A percentile compares a stretch with the other conserved stretches of the same genome.
phyloP scores from a whole-genome alignment of 805 yeast species.

The Priceomyces haplophilus region DNA sequence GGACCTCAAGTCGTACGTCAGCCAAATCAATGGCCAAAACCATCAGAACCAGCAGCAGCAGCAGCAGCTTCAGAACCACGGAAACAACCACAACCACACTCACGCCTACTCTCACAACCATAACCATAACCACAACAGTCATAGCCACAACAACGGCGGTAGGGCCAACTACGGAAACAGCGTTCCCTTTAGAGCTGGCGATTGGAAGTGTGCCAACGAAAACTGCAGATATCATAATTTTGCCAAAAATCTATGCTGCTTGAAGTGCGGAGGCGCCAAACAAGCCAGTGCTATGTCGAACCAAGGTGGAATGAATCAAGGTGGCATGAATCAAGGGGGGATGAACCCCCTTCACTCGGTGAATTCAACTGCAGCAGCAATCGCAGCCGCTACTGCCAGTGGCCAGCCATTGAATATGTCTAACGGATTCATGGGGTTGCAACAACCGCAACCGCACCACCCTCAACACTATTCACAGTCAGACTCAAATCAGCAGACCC shows the following conservation, averaged over 20 bases:
- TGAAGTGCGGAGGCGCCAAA: constrained; percentile 81
- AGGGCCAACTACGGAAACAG: constrained; percentile 31
- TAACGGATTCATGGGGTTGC: constrained; percentile 29
- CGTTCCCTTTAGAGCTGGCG: constrained; percentile 96
- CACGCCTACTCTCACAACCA: too few species aligned
- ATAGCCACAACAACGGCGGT: constrained; percentile 13
- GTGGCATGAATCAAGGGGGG: constrained; percentile 10
- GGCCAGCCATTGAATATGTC: constrained; percentile 43
- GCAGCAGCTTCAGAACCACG: constrained; percentile 11
- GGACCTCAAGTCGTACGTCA: constrained; percentile 2
- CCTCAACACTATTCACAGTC: constrained; percentile 6
- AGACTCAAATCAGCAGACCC: constrained; percentile 7
- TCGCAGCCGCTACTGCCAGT: constrained; percentile 47
- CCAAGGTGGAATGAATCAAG: too few species aligned
- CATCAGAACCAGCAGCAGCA: constrained; percentile 3
- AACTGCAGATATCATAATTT: constrained; percentile 85
- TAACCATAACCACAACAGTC: constrained; percentile 11
- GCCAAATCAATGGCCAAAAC: constrained; percentile 4
- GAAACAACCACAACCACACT: constrained; percentile 14
- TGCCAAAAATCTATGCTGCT: constrained; percentile 83
- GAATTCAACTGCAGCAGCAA: constrained; percentile 44
- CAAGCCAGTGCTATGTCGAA: constrained; percentile 20
- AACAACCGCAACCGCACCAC: constrained; percentile 34
- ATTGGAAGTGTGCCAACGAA: constrained; percentile 86
- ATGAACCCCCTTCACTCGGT: constrained; percentile 27